Percentiles rank a stretch among this genome's conserved stretches.
Evolutionary conservation across 257 asterid genomes (phyloP).

Genomic region (Nicotiana otophora): DNA sequence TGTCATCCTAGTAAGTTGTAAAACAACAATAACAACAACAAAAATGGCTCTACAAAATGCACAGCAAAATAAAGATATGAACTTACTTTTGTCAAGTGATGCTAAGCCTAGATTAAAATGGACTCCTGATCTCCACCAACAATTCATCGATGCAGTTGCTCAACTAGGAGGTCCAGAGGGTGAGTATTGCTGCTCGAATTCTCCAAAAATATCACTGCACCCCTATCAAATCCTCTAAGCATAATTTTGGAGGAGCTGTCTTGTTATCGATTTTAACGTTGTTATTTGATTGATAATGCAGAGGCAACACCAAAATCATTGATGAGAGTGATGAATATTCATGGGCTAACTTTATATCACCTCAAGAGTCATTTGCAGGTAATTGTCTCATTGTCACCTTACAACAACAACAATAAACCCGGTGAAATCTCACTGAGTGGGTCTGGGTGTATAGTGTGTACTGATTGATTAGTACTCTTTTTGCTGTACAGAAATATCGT

Average conservation of each 20-base stretch:
- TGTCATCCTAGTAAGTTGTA: neutral
- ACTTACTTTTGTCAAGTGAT: conserved; percentile 65
- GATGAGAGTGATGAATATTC: conserved; percentile 91
- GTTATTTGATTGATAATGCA: conserved; percentile 29
- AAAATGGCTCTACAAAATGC: conserved; percentile 47
- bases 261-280: neutral
- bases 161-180: conserved; percentile 91
- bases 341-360: conserved; percentile 84
- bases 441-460: no score
- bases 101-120: conserved; percentile 91
- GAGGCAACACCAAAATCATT: conserved; percentile 95
- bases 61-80: conserved; percentile 47
- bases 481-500: conserved; percentile 68
- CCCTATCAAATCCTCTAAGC: neutral
- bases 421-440: no score
- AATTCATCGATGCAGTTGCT: conserved; percentile 57
- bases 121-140: conserved; percentile 81
- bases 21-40: conserved; percentile 1
- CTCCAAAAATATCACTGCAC: neutral
- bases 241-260: no score
- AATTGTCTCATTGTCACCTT: neutral
- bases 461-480: neutral
- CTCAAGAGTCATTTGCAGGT: conserved; percentile 98
- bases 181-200: conserved; percentile 25
- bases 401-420: no score